Evolutionary conservation across 805 yeast species (phyloP), one percentile per base, ranked within the genome.

Genomic region (Ogataea trehaloabstinens): DNA sequence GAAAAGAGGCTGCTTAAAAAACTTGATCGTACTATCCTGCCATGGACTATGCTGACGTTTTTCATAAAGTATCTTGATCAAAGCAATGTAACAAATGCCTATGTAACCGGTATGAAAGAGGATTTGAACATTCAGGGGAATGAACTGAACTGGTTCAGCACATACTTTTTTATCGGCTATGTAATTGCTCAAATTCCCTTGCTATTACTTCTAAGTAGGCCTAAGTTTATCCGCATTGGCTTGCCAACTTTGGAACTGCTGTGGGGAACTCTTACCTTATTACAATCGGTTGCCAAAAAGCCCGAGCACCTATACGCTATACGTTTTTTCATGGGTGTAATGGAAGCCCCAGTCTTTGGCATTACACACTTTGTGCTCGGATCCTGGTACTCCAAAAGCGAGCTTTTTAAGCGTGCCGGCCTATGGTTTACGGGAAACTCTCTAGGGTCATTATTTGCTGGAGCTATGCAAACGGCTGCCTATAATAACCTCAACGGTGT

Each of bases 21-120:
- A 17, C 13, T 41, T 10, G 40, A 41, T 27, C 10, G 29, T 3
- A 25, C 44, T 12, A 28, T 41, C 7, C 18, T 24, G 4, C 34
- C 30, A 18, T 36, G 28, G 28, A 21, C 30, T 5, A 24, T 21
- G 34, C 19, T 36, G n/a, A 29, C 34, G 2, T 36, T 36, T 15
- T 36, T 30, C 24, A 24, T 22, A 40, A 80, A 79, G 46, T 80
- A 78, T 54, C 66, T 80, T 19, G 85, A 80, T 55, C 66, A 80
- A 49, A 63, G 72, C 12, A 78, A 77, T 35, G 56, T 76, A 28
- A 60, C 71, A 20, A 71, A 74, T 49, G 85, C 85, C 2, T 80
- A 79, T 52, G 81, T 78, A 12, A 67, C 78, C 10, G 85, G 86
- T 6, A 75, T 80, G 83, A 70, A 76, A 48, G 78, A 77, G 40